Conservation (phyloP, 352 stramenopile species). For the Elongisporangium anandrum region DNA sequence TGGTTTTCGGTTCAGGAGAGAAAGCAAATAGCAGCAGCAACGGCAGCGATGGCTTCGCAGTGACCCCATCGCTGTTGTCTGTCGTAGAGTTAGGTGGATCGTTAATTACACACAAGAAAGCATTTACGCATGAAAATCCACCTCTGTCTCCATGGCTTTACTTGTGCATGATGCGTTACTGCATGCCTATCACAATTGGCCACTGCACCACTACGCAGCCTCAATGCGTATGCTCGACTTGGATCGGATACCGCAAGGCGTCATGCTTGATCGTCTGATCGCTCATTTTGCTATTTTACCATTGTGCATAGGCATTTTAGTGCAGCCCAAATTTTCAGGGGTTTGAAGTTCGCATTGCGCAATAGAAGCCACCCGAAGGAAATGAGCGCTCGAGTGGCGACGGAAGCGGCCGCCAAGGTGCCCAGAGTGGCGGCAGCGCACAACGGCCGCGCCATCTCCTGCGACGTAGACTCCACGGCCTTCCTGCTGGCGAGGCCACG, state of each 20-base stretch:
- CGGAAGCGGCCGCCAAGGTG: neutral
- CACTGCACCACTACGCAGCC: no score
- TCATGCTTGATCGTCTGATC: neutral
- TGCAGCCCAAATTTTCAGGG: no score
- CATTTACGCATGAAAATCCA: neutral
- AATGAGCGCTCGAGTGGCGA: neutral
- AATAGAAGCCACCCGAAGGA: conserved; percentile 1
- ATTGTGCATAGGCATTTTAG: neutral
- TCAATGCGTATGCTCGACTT: no score
- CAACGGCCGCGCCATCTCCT: conserved; percentile 66
- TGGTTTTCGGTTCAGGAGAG: neutral
- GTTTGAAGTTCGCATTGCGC: neutral
- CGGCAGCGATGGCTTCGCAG: neutral
- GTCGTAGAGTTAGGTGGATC: neutral
- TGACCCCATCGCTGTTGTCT: neutral
- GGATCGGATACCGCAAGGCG: no score
- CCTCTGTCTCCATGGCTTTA: no score
- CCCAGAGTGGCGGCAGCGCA: conserved; percentile 46
- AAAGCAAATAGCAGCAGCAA: neutral
- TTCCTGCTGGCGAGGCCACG: conserved; percentile 63
- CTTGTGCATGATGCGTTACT: no score
- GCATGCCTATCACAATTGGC: no score
- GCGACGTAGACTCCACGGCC: conserved; percentile 51
- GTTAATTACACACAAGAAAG: neutral
- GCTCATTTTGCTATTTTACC: neutral